Conservation (phyloP, 768 basidiomycete genomes). For the Pleurotus citrinopileatus region DNA sequence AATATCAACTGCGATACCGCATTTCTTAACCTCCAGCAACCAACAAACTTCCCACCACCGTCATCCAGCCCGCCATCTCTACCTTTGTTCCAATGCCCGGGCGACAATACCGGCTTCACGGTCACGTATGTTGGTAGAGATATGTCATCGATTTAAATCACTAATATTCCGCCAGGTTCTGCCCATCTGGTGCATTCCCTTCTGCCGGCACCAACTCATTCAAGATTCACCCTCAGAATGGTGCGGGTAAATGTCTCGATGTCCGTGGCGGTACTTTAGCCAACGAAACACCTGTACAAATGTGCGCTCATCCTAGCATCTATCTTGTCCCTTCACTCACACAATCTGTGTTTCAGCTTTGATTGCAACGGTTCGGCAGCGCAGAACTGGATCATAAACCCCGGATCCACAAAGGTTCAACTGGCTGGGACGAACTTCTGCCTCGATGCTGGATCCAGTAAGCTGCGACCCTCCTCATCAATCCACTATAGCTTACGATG, state of each 20-base stretch:
- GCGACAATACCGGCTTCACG: background rate
- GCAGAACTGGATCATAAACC: conserved; percentile 30
- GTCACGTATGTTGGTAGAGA: conserved; percentile 17
- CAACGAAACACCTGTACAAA: conserved; percentile 26
- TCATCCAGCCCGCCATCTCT: background rate
- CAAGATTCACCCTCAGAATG: conserved; percentile 24
- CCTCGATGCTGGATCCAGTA: conserved; percentile 32
- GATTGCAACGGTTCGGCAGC: conserved; percentile 30
- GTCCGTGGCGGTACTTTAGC: conserved; percentile 21
- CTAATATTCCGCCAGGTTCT: conserved; percentile 14
- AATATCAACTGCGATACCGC: conserved; percentile 6
- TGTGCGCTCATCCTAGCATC: conserved; percentile 16
- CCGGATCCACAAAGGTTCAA: conserved; percentile 25
- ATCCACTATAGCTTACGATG: background rate
- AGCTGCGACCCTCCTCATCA: conserved; percentile 4
- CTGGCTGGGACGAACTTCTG: conserved; percentile 27
- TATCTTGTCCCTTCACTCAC: background rate
- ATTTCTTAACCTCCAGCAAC: background rate
- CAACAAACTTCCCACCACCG: background rate
- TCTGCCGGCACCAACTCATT: conserved; percentile 11
- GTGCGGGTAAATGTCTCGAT: conserved; percentile 25
- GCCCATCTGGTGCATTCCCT: conserved; percentile 19
- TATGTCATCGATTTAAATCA: background rate
- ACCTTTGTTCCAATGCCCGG: background rate
- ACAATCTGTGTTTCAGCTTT: conserved; percentile 19